Base-by-base conservation (phyloP, 495 filamentous ascomycete species). In the Talaromyces ruber region DNA sequence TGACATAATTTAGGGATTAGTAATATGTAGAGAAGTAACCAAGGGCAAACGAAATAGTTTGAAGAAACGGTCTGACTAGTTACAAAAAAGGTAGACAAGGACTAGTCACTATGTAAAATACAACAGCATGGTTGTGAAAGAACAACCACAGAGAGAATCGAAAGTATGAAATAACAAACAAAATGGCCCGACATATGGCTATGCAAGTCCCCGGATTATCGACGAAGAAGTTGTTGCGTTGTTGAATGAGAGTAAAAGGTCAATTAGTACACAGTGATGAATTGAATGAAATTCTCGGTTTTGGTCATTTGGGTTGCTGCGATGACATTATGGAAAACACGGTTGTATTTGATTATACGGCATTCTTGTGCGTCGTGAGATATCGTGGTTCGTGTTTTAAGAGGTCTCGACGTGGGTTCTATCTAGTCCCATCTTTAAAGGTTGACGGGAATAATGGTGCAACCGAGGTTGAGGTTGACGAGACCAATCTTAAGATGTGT, bases 401-500 rank as follows among this genome's bases (percentile, higher is more conserved):
- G 21, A 16, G 45, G 18, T 18, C 59, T 60, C 25, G 16, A 21
- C 26, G 18, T 6, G 7, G 7, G 16, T 12, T 30, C 22, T 4
- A 22, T 25, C 28, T 18, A 39, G 30, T 18, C 18, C 37, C 7
- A 37, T 12, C 9, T 30, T 60, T 60, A 60, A 16, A 60, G 59
- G 43, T 45, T 60, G 37, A 60, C 59, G 7, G 59, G 59, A n/a
- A 60, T 52, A 21, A 60, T 51, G 59, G 59, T 50, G 59, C 59
- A 60, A 21, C 59, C 59, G 14, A 60, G 43, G 59, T 60, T 60
- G 59, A 60, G 59, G 45, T 60, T 60, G 43, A 60, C 59, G 12
- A 60, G 43, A 11, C 59, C 59, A 25, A 32, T 28, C 59, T 60
- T 6, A 6, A 12, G 9, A 6, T 6, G 21, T 32, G 8, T 32